Evolutionary conservation across 768 basidiomycete species (phyloP), one percentile per base, ranked within the genome.

Genomic region (Lactarius evosmus): DNA sequence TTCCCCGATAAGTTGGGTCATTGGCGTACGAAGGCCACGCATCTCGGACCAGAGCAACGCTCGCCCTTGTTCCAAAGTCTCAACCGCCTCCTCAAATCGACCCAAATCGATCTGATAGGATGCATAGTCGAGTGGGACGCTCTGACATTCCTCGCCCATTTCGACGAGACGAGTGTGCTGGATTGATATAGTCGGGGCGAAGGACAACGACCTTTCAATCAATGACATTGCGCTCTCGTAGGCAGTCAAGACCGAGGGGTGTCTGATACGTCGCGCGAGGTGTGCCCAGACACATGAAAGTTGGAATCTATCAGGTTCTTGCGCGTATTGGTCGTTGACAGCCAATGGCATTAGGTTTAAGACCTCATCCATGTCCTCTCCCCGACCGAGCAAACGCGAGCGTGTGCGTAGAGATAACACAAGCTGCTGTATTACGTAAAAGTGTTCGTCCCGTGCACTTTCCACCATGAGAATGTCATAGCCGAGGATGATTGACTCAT

Each of bases 31-130:
- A 34, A 32, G 17, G 4, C 53, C 17, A 34, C 27, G 32, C 30
- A 30, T 51, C 7, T 51, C 27, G 7, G 50, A 51, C 50, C 50
- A 51, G 16, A 51, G 50, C 7, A 60, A 7, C 14, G 27, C 51
- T 19, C 59, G 29, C 30, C 59, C 59, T 25, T 22, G 38, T 17
- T 60, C 59, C n/a, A 60, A 40, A 12, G 51, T 53, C 40, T 60
- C 50, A 36, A 60, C 22, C 0, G 59, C 59, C 27, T 12, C 7
- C 11, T 56, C 25, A 5, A 56, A 27, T 34, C 14, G 32, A 7
- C 52, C 53, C 3, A 12, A 7, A 6, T 33, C 22, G 6, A 61
- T 40, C 19, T 56, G 41, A 30, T 29, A 54, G 12, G 46, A 7
- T 14, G 51, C 51, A 17, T 19, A 55, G 3, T 55, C 54, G 7